Evolutionary conservation across 169 alveolate genomes (phyloP), one percentile per base, ranked within the genome.

Genomic region (Eimeria praecox): DNA sequence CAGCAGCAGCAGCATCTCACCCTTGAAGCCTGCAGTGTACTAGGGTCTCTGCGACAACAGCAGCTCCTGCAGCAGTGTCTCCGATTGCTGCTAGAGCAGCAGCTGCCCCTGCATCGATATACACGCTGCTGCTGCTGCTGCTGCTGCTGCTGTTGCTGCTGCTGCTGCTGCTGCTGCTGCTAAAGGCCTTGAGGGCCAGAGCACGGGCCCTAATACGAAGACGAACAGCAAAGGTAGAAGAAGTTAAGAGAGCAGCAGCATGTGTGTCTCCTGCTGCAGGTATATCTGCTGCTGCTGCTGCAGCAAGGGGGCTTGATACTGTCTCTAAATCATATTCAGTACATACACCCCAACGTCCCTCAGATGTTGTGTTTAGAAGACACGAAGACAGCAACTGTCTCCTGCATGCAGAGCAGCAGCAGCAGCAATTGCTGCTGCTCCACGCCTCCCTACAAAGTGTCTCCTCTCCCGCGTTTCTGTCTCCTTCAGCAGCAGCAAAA

Each of bases 101-200:
- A 52, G 46, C 71, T 8, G 90, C 90, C 69, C 46, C 71, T 80
- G 90, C 90, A 46, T 80, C 44, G 16, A 80, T 35, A 5, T 46
- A 66, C 24, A 42, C 71, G 12, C 56, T 46, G 71, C 42, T 40
- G 66, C 56, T 80, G 69, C 69, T 40, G 69, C 90, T 80, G 59
- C 89, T 80, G 89, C 64, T 27, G 89, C 89, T 42, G 89, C 40
- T 46, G 75, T 38, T 64, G 75, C 75, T 64, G 69, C 90, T 38
- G 59, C 89, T 80, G 89, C 64, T 27, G 89, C 89, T 42, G 89
- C 40, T 46, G 75, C 75, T 64, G 75, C 75, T 64, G 69, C 90
- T 38, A 5, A 80, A 30, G 44, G 90, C 90, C n/a, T 46, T 80
- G 90, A 80, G 46, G 90, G 90, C 90, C 18, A 80, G 30, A 18